These are phyloP conservation scores for Raffaelea albimanens DNA, from an alignment of 2,329 filamentous ascomycete genomes.

Conservation along the genomic window DNA sequence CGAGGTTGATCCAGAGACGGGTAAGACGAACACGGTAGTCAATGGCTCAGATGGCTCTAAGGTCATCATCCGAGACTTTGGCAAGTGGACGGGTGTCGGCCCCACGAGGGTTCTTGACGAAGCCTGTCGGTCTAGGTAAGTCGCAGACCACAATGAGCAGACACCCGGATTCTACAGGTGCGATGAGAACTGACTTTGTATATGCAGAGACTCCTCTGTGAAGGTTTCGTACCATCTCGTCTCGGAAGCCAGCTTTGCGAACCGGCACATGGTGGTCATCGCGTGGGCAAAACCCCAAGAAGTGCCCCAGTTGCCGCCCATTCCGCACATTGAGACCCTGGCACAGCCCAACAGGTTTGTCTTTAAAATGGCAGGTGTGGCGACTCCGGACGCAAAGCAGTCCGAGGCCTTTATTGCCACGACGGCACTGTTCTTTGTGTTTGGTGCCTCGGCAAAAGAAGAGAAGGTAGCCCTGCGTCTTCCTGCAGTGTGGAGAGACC, in stretches of 20 bases:
- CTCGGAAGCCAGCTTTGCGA: constrained; percentile 65
- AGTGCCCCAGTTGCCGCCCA: constrained; percentile 25
- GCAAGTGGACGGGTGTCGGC: constrained; percentile 66
- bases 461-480: constrained; percentile 76
- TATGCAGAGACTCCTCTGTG: constrained; percentile 55
- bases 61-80: constrained; percentile 70
- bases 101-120: constrained; percentile 75
- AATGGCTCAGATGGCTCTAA: constrained; percentile 42
- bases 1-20: constrained; percentile 48
- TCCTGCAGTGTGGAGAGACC: constrained; percentile 70
- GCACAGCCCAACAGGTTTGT: constrained; percentile 43
- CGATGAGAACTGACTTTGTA: not conserved
- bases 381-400: constrained; percentile 67
- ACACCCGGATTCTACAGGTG: too few relatives aligned
- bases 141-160: constrained; percentile 11
- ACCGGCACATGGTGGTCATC: constrained; percentile 65
- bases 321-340: constrained; percentile 33
- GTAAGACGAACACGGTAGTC: constrained; percentile 48
- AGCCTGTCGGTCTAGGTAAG: constrained; percentile 69
- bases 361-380: constrained; percentile 66
- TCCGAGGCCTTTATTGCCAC: constrained; percentile 84
- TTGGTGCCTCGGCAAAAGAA: constrained; percentile 68
- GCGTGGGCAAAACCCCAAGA: constrained; percentile 69
- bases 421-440: constrained; percentile 70
- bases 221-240: constrained; percentile 59